Evolutionary conservation across 768 basidiomycete species (phyloP).

Genomic region (Auriculariales sp.): DNA sequence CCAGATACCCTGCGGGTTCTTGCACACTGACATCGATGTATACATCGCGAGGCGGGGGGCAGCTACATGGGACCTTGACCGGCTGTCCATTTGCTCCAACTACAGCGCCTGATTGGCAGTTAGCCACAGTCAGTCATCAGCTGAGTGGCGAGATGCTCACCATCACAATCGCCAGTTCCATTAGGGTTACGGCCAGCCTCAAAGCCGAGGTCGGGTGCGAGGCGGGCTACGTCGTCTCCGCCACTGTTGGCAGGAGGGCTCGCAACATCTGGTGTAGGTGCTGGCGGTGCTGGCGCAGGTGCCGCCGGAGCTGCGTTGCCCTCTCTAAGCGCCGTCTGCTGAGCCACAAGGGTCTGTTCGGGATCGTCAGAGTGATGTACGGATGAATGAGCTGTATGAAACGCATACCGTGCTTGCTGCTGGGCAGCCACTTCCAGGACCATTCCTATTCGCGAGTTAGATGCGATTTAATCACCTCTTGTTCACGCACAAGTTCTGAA

Average conservation of each 20-base stretch:
- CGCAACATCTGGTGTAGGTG: background rate
- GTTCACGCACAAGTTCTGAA: conserved; percentile 51
- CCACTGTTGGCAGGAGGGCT: background rate
- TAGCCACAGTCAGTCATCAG: no score
- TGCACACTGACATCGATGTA: conserved; percentile 32
- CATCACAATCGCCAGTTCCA: conserved; percentile 14
- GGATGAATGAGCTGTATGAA: no score
- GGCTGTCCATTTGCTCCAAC: conserved; percentile 39
- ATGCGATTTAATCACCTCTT: no score
- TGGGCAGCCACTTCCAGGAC: conserved; percentile 55
- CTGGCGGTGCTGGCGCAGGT: no score
- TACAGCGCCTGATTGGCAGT: no score
- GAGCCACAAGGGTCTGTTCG: no score
- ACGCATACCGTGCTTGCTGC: no score
- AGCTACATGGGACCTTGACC: conserved; percentile 48
- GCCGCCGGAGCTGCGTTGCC: background rate
- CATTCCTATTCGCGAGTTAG: no score
- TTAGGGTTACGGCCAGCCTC: conserved; percentile 43
- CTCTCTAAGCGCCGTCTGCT: background rate
- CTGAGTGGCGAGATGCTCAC: no score
- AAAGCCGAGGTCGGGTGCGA: conserved; percentile 47
- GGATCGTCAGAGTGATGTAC: no score
- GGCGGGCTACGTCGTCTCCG: conserved; percentile 3
- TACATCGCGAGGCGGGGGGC: conserved; percentile 39
- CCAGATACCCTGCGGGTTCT: background rate